A percentile compares a stretch with the other conserved stretches of the same genome.
These are phyloP conservation scores for Andrographis paniculata DNA, from an alignment of 305 asterid species.

Conservation along the genomic window DNA sequence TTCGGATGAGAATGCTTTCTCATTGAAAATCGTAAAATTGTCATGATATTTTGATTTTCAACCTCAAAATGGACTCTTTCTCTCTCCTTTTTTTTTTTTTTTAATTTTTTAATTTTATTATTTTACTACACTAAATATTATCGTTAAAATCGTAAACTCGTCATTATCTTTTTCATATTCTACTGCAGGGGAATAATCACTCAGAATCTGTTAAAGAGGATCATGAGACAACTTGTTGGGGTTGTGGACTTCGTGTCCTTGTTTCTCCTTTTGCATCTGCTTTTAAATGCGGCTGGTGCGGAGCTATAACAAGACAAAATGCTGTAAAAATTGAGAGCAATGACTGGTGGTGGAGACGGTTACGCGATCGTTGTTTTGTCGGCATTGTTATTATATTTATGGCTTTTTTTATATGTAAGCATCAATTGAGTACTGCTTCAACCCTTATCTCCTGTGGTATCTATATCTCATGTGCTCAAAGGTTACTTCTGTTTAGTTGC, in stretches of 20 bases:
- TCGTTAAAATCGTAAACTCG: neutral
- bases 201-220: slow-evolving; percentile 35
- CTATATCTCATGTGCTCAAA: slow-evolving; percentile 2
- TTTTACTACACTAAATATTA: too few species aligned
- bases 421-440: slow-evolving; percentile 5
- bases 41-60: too few species aligned
- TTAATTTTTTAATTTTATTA: too few species aligned
- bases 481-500: slow-evolving; percentile 3
- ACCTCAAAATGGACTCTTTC: too few species aligned
- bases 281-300: slow-evolving; percentile 95
- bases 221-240: slow-evolving; percentile 83
- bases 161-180: slow-evolving; percentile 13
- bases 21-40: too few species aligned
- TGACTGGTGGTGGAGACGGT: slow-evolving; percentile 46
- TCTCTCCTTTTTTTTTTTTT: too few species aligned
- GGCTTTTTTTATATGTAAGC: slow-evolving; percentile 73
- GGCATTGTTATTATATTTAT: slow-evolving; percentile 50
- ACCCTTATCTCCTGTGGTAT: slow-evolving; percentile 8
- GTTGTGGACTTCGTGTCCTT: slow-evolving; percentile 78
- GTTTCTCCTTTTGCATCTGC: slow-evolving; percentile 61
- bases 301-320: slow-evolving; percentile 70
- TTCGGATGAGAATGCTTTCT: too few species aligned
- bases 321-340: slow-evolving; percentile 33
- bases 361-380: slow-evolving; percentile 68
- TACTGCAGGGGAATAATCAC: slow-evolving; percentile 47